Evolutionary conservation across 1,284 basidiomycete species (phyloP), one percentile per base, ranked within the genome.

Genomic region (Cryptococcus hybrid): DNA sequence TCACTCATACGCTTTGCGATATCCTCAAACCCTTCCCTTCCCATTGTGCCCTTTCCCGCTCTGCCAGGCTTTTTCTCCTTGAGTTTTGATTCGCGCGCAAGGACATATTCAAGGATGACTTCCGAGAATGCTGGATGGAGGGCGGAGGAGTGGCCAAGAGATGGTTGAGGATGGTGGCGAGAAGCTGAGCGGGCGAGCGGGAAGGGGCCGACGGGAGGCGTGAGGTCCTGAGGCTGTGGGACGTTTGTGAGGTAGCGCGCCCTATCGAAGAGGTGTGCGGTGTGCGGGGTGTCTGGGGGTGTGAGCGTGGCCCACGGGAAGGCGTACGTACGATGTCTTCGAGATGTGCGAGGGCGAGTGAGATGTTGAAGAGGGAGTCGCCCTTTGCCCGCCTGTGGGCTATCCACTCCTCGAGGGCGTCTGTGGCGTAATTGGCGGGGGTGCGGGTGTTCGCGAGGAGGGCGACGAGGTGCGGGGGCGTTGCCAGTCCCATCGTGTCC

Each of bases 21-120:
- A 39, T 78, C 75, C 44, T 75, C 75, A 43, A 77, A 72, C 2
- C 64, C 67, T 1, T 74, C 69, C 13, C 69, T 52, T 0, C 74
- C 70, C 6, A 78, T 43, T 1, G 75, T 76, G 3, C 74, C 74
- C 57, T 78, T 78, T 13, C 77, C 77, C 2, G 74, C 75, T 18
- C 61, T 47, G 2, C 71, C 75, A 2, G 60, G 61, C 51, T 70
- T 71, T 59, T 71, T 72, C 18, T 73, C 73, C 11, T 62, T 61
- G n/a, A 69, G 47, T 53, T 73, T 71, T 2, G 56, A 47, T 57
- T 78, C 77, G 8, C 74, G 56, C 2, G 63, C 63, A 5, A 75
- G 62, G 0, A 71, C 69, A 57, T 72, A 78, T 53, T 78, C 77
- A 15, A 76, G 65, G n/a, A 78, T 69, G 56, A 76, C 71, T 59